Evolutionary conservation across 75 land plant genomes (phyloP).

Genomic region (Chamaecyparis obtusa): DNA sequence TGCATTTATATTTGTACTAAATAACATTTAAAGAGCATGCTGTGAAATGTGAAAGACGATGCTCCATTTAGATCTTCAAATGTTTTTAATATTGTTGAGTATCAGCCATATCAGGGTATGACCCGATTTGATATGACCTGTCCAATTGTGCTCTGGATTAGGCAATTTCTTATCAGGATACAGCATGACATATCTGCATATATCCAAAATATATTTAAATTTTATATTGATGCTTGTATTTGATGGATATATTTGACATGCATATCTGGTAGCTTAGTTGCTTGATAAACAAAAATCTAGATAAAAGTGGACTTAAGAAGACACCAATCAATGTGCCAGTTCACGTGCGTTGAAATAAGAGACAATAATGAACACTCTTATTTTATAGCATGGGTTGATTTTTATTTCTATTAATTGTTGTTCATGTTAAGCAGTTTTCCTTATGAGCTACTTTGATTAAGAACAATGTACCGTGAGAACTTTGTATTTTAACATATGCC

Average conservation of each 20-base stretch:
- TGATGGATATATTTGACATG: neutral
- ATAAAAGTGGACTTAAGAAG: neutral
- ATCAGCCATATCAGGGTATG: too few relatives aligned
- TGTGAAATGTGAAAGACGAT: too few relatives aligned
- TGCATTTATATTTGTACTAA: too few relatives aligned
- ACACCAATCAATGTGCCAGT: neutral
- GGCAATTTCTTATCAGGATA: too few relatives aligned
- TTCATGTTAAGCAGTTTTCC: neutral
- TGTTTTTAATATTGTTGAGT: too few relatives aligned
- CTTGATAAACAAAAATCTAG: neutral
- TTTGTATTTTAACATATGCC: constrained; percentile 1
- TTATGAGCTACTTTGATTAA: neutral
- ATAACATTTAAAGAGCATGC: too few relatives aligned
- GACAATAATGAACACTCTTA: neutral
- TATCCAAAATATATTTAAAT: too few relatives aligned
- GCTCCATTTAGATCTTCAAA: too few relatives aligned
- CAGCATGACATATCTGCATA: too few relatives aligned
- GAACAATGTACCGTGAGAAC: neutral
- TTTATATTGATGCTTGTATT: neutral
- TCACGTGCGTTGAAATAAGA: neutral
- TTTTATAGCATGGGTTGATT: neutral
- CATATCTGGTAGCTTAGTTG: neutral
- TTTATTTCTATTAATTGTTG: neutral
- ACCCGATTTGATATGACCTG: too few relatives aligned
- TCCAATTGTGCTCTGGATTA: too few relatives aligned